Evolutionary conservation across 306 rosid genomes (phyloP), one percentile per base, ranked within the genome.

Genomic region (Hippophae tibetana): DNA sequence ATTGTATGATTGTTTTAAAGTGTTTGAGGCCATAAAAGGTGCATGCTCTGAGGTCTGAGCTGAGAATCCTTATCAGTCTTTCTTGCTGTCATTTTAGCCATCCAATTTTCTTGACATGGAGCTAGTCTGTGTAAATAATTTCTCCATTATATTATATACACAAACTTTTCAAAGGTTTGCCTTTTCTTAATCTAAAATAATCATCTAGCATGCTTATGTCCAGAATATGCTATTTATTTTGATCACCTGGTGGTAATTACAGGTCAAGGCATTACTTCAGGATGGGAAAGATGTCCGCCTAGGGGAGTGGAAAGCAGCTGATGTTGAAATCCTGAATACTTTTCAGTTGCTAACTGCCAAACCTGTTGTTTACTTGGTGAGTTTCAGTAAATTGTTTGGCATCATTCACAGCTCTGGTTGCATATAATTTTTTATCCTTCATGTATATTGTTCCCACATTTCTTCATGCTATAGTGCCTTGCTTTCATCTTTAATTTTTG

Each of bases 251-350:
- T 8, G 44, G 62, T 69, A 13, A 75, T 66, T 74, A 66, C 80
- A 92, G 99, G 86, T 92, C 70, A 88, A 84, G 78, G 84, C 88
- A 56, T 64, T 59, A 57, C 81, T 92, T 41, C 76, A 65, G 76
- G 96, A 86, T 40, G 99, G 88, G 70, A 88, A 92, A 78, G 96
- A 92, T 82, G 61, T 92, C 14, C 99, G 99, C 25, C 79, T 92
- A 13, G 96, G 95, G 74, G 99, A 92, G 7, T 92, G 99, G 99
- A 88, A 92, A 69, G 79, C 95, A 76, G 95, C 99, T 61, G 99
- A 92, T 44, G 66, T 78, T 23, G 99, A 92, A 77, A 84, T 92
- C 72, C 53, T 88, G 54, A 92, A 92, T 84, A 71, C 96, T 61
- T 88, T 88, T 63, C 99, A 92, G 77, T 78, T 92, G 87, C 95